Evolutionary conservation across 345 rosid genomes (phyloP), one percentile per base, ranked within the genome.

Genomic region (Lepidium didymum): DNA sequence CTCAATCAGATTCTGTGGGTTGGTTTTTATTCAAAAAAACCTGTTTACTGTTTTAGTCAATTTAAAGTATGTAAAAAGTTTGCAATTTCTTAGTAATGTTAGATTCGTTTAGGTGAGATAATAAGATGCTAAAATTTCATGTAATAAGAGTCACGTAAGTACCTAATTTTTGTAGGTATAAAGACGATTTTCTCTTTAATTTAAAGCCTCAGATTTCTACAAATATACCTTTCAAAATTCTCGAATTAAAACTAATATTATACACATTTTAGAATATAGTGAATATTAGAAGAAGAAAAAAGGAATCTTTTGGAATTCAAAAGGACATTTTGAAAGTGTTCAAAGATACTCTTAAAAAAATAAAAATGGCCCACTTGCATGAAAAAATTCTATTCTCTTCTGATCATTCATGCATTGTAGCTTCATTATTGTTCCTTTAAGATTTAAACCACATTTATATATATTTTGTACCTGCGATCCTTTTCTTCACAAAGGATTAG

Each of bases 331-430:
- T 50, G 9, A 58, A 65, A 50, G 62, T 66, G 40, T 73, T 73
- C 72, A 66, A 66, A 73, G 72, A 73, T 65, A 73, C 66, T 56
- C 65, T 56, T 46, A 29, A 31, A 45, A n/a, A 63, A 46, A n/a
- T 29, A 11, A 36, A 1, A 63, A 62, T 72, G 44, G 23, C 33
- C 33, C 33, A 29, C 7, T 29, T 29, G 7, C 33, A 29, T 29
- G 33, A 29, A 29, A 6, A 29, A 29, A 29, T 29, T 27, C 5
- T 27, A 27, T 27, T 27, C 31, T 27, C 31, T 27, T 27, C 31
- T 27, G 31, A 29, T 29, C 7, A 29, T 29, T 29, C 7, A 29
- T 29, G 33, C 33, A 29, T 29, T 29, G 7, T 29, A 7, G 7
- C 33, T 29, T 29, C 33, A 29, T 29, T 29, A 29, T 29, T 29